phyloP scores from a whole-genome alignment of 2,329 filamentous ascomycete species.

The Coniella lustricola region DNA sequence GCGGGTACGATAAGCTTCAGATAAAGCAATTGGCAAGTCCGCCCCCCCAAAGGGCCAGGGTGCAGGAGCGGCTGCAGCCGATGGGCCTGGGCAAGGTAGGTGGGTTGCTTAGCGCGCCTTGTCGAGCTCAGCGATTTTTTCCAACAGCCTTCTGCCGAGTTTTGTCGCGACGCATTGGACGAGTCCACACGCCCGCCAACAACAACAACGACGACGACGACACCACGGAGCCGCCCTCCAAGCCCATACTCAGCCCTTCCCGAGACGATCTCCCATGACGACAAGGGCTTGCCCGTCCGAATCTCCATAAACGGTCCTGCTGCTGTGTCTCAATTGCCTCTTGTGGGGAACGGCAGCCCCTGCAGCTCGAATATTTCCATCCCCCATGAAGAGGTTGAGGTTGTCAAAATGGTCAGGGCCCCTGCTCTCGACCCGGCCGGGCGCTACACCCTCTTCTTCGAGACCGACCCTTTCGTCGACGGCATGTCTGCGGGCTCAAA shows the following conservation, averaged over 20 bases:
- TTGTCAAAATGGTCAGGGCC: constrained; percentile 53
- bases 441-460: constrained; percentile 20
- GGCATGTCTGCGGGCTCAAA: constrained; percentile 10
- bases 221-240: too few species aligned
- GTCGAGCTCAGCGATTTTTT: constrained; percentile 16
- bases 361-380: constrained; percentile 8
- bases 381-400: constrained; percentile 54
- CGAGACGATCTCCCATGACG: constrained; percentile 13
- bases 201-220: not conserved
- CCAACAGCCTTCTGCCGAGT: constrained; percentile 3
- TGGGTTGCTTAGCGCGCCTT: constrained; percentile 17
- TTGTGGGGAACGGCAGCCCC: constrained; percentile 1
- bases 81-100: too few species aligned
- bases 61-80: not conserved
- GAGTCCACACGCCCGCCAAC: constrained; percentile 2
- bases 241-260: not conserved
- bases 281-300: constrained; percentile 7
- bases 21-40: too few species aligned
- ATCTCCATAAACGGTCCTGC: constrained; percentile 7
- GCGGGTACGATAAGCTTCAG: too few species aligned
- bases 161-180: constrained; percentile 16
- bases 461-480: constrained; percentile 20
- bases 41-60: too few species aligned
- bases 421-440: constrained; percentile 45
- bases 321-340: constrained; percentile 12